Percentiles rank a stretch among this genome's conserved stretches.
Evolutionary conservation across 805 yeast species (phyloP).

Genomic region (Yamadazyma philogaea): DNA sequence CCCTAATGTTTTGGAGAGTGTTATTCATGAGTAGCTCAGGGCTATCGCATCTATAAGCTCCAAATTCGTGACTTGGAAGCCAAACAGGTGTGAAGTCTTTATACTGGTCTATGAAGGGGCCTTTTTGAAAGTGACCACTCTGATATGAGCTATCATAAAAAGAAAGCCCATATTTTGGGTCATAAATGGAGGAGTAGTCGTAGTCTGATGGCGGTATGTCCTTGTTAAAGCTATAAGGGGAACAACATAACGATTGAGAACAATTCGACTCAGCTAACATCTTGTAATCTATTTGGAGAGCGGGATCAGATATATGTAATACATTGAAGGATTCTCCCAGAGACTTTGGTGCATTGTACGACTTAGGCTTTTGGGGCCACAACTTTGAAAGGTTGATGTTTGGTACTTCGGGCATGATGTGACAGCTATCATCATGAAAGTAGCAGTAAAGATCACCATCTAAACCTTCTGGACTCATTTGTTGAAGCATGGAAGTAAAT

Average conservation of each 20-base stretch:
- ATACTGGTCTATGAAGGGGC: slow-evolving; percentile 21
- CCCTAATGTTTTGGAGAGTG: slow-evolving; percentile 37
- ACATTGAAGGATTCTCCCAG: slow-evolving; percentile 47
- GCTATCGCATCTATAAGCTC: slow-evolving; percentile 62
- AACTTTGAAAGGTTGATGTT: slow-evolving; percentile 29
- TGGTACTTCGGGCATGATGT: slow-evolving; percentile 46
- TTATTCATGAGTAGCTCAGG: slow-evolving; percentile 61
- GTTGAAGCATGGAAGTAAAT: slow-evolving; percentile 47
- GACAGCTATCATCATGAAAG: slow-evolving; percentile 42
- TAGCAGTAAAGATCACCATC: slow-evolving; percentile 47
- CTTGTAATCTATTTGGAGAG: slow-evolving; percentile 51
- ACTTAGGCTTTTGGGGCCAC: slow-evolving; percentile 35
- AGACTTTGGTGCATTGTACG: slow-evolving; percentile 23
- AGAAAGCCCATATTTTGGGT: slow-evolving; percentile 14
- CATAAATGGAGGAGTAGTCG: slow-evolving; percentile 28
- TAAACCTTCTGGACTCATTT: slow-evolving; percentile 49
- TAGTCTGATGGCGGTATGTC: slow-evolving; percentile 17
- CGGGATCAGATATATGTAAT: slow-evolving; percentile 63
- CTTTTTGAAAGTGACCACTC: slow-evolving; percentile 25
- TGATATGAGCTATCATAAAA: slow-evolving; percentile 26
- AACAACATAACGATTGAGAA: slow-evolving; percentile 56
- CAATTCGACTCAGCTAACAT: slow-evolving; percentile 57
- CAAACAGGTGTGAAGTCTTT: slow-evolving; percentile 14
- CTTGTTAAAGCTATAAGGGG: slow-evolving; percentile 44
- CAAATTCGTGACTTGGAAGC: slow-evolving; percentile 58